Base-by-base conservation (phyloP, 2,329 filamentous ascomycete species). In the Epichloe typhina region DNA sequence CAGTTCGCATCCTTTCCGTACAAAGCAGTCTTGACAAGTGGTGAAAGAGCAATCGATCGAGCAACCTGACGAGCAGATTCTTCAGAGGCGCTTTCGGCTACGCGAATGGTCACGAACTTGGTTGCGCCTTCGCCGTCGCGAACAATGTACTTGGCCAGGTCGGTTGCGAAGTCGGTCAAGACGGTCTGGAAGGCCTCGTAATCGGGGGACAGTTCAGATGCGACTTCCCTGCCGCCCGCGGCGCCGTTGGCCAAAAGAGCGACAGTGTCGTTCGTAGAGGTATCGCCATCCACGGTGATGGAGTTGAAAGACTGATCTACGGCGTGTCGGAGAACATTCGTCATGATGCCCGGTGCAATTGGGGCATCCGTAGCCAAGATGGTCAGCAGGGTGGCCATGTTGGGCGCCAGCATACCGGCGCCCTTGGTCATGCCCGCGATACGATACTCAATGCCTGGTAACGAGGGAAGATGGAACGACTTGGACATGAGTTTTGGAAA, bases 1-100 rank as follows among this genome's bases (percentile, higher is more conserved):
- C 93, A 98, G 73, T 98, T 98, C 17, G 93, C 93, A 65, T 98
- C 93, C 66, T 89, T 88, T 57, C 93, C 93, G 68, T 98, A 98
- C 40, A 98, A 75, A 0, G 93, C 93, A 0, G 93, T 98, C 75
- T 98, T 98, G 59, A 98, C 93, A 12, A 98, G 80, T 8, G 93
- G 88, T 0, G 89, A 95, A 47, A 84, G 82, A 15, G 93, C 90
- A 64, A 98, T 96, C 45, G 87, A 84, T 55, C 84, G 86, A 11
- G 90, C 93, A 54, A 96, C 83, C 62, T 83, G 79, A 51, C 86
- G 82, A 2, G 88, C 90, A 45, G 82, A 84, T 46, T 75, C 72
- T 62, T 87, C 82, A 45, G 79, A 77, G 1, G 79, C 74, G 3
- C 86, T 82, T 59, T 90, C 86, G 45, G 77, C 78, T 37, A 97